Evolutionary conservation across 78 protist species (phyloP).

Genomic region (Speleostelium caveatum): DNA sequence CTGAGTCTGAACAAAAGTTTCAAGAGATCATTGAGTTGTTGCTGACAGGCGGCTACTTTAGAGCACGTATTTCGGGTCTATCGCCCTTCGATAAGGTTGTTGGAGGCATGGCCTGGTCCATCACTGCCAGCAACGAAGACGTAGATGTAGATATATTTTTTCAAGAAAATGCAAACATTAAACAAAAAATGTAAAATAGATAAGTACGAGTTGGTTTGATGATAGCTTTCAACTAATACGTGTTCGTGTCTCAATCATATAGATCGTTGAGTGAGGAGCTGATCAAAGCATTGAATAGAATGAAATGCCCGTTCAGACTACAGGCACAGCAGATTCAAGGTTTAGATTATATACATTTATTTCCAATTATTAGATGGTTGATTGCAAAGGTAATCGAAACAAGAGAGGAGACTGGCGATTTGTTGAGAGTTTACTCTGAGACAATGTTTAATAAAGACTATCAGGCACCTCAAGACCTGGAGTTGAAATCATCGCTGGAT

Average conservation of each 20-base stretch:
- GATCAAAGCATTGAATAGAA: slow-evolving; percentile 83
- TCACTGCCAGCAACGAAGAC: slow-evolving; percentile 83
- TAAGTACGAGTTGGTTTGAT: neutral
- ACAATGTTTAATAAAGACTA: slow-evolving; percentile 74
- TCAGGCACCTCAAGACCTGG: slow-evolving; percentile 77
- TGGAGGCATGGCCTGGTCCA: slow-evolving; percentile 97
- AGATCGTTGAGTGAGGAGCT: slow-evolving; percentile 89
- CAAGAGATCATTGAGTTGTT: slow-evolving; percentile 89
- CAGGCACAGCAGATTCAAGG: slow-evolving; percentile 95
- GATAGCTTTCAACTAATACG: neutral
- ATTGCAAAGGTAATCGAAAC: slow-evolving; percentile 92
- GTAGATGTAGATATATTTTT: slow-evolving; percentile 93
- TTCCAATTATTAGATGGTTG: slow-evolving; percentile 95
- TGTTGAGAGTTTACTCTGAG: slow-evolving; percentile 78
- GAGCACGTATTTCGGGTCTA: slow-evolving; percentile 92
- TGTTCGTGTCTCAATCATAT: neutral
- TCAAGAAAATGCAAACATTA: slow-evolving; percentile 89
- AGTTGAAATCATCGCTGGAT: neutral
- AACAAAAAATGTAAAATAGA: slow-evolving; percentile 90
- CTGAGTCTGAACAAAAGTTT: slow-evolving; percentile 70
- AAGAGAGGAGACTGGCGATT: slow-evolving; percentile 87
- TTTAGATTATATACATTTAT: slow-evolving; percentile 85
- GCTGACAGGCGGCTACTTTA: slow-evolving; percentile 97
- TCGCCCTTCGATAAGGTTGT: slow-evolving; percentile 93
- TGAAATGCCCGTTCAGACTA: slow-evolving; percentile 93